Evolutionary conservation across 2,329 filamentous ascomycete genomes (phyloP).

Genomic region (Capronia epimyces): DNA sequence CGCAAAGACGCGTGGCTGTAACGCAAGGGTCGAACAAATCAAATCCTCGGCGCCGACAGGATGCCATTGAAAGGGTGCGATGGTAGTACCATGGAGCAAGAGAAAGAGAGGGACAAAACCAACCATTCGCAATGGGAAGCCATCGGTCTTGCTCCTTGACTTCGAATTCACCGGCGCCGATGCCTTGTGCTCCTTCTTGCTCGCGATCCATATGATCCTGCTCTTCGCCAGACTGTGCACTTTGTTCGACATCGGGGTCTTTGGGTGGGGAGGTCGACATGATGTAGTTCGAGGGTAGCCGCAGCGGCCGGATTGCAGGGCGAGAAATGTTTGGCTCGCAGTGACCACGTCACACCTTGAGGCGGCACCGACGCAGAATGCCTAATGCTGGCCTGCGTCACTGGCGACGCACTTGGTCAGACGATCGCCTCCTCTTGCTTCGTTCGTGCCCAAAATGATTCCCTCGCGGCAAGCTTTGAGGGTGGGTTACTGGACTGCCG

Average conservation of each 20-base stretch:
- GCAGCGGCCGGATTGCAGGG: slow-evolving; percentile 35
- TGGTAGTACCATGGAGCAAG: slow-evolving; percentile 20
- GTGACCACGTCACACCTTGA: slow-evolving; percentile 42
- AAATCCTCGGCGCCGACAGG: slow-evolving; percentile 34
- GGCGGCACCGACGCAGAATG: slow-evolving; percentile 22
- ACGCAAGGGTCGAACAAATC: slow-evolving; percentile 50
- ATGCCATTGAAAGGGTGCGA: slow-evolving; percentile 3
- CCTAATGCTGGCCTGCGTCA: slow-evolving; percentile 28
- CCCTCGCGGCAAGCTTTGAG: slow-evolving; percentile 13
- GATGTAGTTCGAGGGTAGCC: slow-evolving; percentile 53
- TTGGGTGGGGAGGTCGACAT: slow-evolving; percentile 95
- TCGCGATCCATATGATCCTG: slow-evolving; percentile 81
- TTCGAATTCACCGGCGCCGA: slow-evolving; percentile 84
- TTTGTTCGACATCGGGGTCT: slow-evolving; percentile 79
- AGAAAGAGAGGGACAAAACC: slow-evolving; percentile 48
- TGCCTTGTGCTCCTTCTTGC: slow-evolving; percentile 63
- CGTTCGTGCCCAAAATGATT: slow-evolving; percentile 27
- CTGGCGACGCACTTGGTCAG: slow-evolving; percentile 20
- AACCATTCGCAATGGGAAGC: slow-evolving; percentile 99
- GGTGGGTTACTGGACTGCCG: not conserved
- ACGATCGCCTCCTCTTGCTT: slow-evolving; percentile 19
- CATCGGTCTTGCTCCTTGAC: slow-evolving; percentile 99
- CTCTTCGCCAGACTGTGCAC: slow-evolving; percentile 84
- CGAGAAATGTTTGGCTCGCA: slow-evolving; percentile 34
- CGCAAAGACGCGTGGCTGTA: slow-evolving; percentile 33